These are phyloP conservation scores for Allium sativum DNA, from an alignment of 106 monocot genomes.

Conservation along the genomic window DNA sequence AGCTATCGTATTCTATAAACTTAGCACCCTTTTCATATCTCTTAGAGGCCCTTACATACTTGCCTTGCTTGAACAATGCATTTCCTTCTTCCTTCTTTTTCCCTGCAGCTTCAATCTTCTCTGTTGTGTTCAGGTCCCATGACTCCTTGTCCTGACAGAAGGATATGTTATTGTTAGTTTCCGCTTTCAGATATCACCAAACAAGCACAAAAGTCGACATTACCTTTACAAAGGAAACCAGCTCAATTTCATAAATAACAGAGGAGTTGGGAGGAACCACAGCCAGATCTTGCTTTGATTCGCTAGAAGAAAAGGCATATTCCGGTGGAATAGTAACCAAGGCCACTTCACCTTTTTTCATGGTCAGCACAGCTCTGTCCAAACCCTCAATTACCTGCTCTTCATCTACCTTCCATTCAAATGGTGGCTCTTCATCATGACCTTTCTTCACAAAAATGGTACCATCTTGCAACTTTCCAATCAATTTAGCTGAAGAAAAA, in stretches of 20 bases:
- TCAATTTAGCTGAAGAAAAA: constrained; percentile 54
- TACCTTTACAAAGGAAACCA: constrained; percentile 90
- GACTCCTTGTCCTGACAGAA: constrained; percentile 70
- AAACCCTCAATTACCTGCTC: constrained; percentile 85
- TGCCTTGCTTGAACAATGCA: constrained; percentile 26
- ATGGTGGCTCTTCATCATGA: constrained; percentile 54
- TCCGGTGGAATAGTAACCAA: constrained; percentile 76
- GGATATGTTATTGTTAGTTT: not conserved
- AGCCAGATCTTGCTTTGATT: constrained; percentile 73
- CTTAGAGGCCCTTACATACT: constrained; percentile 51
- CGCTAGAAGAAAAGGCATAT: constrained; percentile 54
- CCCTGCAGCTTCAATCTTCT: constrained; percentile 78
- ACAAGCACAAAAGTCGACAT: not conserved
- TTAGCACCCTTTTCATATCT: constrained; percentile 72
- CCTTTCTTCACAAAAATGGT: constrained; percentile 77
- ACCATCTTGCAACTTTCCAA: constrained; percentile 71
- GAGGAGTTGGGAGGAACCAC: constrained; percentile 83
- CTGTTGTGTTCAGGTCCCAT: constrained; percentile 64
- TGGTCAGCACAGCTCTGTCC: constrained; percentile 61
- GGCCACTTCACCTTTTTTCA: constrained; percentile 96
- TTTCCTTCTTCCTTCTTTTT: constrained; percentile 85
- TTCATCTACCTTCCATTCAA: constrained; percentile 87
- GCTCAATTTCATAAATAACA: constrained; percentile 76
- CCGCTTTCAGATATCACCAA: not conserved
- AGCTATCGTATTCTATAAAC: constrained; percentile 53